Conservation (phyloP, 2,329 filamentous ascomycete species). For the Aspergillus cejpii region DNA sequence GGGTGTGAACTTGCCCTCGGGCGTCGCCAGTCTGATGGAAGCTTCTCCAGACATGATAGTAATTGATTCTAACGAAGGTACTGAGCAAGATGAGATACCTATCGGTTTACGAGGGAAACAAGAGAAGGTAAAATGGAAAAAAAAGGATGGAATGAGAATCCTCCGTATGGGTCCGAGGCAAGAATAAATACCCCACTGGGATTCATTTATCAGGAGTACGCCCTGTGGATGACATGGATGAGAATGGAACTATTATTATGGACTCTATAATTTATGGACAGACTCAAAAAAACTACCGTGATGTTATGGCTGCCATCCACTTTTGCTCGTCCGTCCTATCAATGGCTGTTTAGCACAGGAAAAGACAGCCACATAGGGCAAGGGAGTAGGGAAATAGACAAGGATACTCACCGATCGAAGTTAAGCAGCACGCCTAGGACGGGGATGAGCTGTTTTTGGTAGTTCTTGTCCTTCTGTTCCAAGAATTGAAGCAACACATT, state of each 20-base stretch:
- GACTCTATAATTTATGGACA: not conserved
- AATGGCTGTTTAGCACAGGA: constrained; percentile 13
- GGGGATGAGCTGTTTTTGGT: constrained; percentile 60
- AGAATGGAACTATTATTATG: not conserved
- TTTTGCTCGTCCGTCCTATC: constrained; percentile 70
- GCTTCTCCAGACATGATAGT: constrained; percentile 25
- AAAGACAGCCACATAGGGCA: too few species aligned
- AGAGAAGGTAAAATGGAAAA: too few species aligned
- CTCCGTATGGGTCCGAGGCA: not conserved
- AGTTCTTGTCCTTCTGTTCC: constrained; percentile 61
- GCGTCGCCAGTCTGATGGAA: constrained; percentile 38
- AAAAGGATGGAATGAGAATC: too few species aligned
- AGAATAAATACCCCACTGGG: not conserved
- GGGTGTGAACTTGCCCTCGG: constrained; percentile 28
- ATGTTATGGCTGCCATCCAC: constrained; percentile 69
- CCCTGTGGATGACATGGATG: not conserved
- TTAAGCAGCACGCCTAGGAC: constrained; percentile 60
- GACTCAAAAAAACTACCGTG: constrained; percentile 29
- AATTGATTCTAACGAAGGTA: not conserved
- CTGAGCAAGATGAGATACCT: not conserved
- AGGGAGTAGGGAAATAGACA: not conserved
- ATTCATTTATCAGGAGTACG: not conserved
- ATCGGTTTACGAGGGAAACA: too few species aligned
- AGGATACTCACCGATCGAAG: constrained; percentile 52
- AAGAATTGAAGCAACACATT: constrained; percentile 61